These are phyloP conservation scores for Stemphylium vesicarium DNA, from an alignment of 2,329 filamentous ascomycete genomes.

Conservation along the genomic window DNA sequence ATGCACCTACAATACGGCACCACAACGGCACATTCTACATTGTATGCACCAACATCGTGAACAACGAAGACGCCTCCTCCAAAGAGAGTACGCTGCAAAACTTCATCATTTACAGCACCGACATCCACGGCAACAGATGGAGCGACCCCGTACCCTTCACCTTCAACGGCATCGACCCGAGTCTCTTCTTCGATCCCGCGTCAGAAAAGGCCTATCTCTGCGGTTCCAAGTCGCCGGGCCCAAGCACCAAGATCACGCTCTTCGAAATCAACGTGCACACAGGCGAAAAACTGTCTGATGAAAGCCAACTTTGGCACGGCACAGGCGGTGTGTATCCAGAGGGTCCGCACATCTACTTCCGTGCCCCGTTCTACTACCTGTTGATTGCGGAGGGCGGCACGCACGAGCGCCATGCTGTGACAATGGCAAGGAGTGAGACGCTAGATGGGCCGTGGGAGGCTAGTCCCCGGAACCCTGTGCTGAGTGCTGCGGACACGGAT, in stretches of 20 bases:
- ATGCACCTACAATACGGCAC: conserved; percentile 25
- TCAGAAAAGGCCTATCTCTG: conserved; percentile 21
- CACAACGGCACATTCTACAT: conserved; percentile 25
- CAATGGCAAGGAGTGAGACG: conserved; percentile 19
- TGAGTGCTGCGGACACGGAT: conserved; percentile 15
- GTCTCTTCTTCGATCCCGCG: conserved; percentile 19
- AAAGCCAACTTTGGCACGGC: conserved; percentile 39
- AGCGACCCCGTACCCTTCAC: conserved; percentile 18
- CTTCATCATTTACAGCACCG: conserved; percentile 19
- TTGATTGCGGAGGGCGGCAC: conserved; percentile 42
- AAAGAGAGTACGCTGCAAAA: conserved; percentile 53
- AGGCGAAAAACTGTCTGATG: conserved; percentile 22
- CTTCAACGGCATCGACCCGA: conserved; percentile 22
- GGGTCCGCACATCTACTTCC: conserved; percentile 45
- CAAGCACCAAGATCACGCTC: conserved; percentile 22
- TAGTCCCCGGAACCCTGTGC: conserved; percentile 15
- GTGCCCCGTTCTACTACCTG: conserved; percentile 43
- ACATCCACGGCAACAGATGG: conserved; percentile 19
- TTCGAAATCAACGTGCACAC: conserved; percentile 39
- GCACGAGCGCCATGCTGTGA: conserved; percentile 15
- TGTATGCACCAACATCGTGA: conserved; percentile 21
- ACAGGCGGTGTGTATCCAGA: conserved; percentile 40
- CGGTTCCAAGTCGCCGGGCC: conserved; percentile 26
- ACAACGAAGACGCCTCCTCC: conserved; percentile 45
- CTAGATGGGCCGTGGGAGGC: conserved; percentile 20